Base-by-base conservation (phyloP, 805 yeast species). In the Candida vaughaniae region DNA sequence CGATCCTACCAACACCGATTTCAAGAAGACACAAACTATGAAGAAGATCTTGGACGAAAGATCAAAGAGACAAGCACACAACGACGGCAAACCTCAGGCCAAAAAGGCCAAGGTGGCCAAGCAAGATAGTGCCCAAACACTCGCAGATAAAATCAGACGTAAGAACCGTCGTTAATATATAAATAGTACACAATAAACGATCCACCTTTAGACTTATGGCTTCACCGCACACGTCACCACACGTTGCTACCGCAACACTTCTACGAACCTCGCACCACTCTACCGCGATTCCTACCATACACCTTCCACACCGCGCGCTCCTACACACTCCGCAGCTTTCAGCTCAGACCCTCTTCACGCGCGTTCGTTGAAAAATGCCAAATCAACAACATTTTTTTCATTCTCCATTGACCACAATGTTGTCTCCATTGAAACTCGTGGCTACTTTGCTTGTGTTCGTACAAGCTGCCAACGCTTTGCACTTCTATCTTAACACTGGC, bases 1-100 rank as follows among this genome's bases (percentile, higher is more conserved):
- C 56, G 99, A 95, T 62, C 95, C 97, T 16, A 82, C 95, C 15
- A 80, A 74, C 53, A 85, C 95, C n/a, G 95, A 87, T 57, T 91
- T 77, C 71, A 89, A 85, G 66, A 79, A 82, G 61, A 90, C 98
- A 1, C 67, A 78, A 12, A 88, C 93, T 17, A 90, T 91, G 95
- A 81, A 82, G 55, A 73, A 82, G 58, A 76, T 93, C 39, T 62
- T 93, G 66, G 71, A 77, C 30, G 95, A 89, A 61, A 76, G 95
- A 47, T 72, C 75, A 28, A 78, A 78, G 55, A 39, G 49, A 34
- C 43, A 30, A 34, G 31, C 28, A 7, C 16, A 36, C 6, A 18
- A 15, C 8, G 34, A 22, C 16, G 16, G 15, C 9, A 32, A 32
- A 12, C 12, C 18, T 3, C 17, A 12, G 17, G 16, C 15, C 11